phyloP scores from a whole-genome alignment of 441 rosid species.

The Arabidopsis hybrid region DNA sequence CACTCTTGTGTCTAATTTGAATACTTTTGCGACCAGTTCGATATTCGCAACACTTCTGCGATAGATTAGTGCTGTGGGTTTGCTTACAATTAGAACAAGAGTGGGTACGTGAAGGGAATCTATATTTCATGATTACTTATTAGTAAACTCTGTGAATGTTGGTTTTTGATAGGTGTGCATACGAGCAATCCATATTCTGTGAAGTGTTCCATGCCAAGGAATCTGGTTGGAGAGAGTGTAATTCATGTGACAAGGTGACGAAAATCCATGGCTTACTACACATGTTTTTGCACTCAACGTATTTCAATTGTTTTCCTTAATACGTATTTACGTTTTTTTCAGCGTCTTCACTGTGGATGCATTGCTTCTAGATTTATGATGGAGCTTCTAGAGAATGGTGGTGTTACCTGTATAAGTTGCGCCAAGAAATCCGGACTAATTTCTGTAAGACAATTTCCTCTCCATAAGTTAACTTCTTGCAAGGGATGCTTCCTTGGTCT shows the following conservation, averaged over 20 bases:
- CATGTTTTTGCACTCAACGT: slow-evolving; percentile 12
- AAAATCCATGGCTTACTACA: slow-evolving; percentile 1
- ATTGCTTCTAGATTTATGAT: slow-evolving; percentile 64
- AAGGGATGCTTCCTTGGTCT: background rate
- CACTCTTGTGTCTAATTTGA: background rate
- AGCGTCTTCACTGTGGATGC: slow-evolving; percentile 88
- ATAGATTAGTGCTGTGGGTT: background rate
- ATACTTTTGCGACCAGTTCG: background rate
- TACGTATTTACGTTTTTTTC: slow-evolving; percentile 30
- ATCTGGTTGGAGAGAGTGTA: slow-evolving; percentile 84
- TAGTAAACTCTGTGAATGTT: slow-evolving; percentile 9
- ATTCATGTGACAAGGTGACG: slow-evolving; percentile 70
- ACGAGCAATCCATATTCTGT: slow-evolving; percentile 67
- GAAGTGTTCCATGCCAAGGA: slow-evolving; percentile 71
- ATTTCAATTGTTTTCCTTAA: background rate
- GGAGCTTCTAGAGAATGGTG: slow-evolving; percentile 73
- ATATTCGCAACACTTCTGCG: background rate
- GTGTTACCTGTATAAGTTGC: slow-evolving; percentile 63
- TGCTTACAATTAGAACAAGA: slow-evolving; percentile 10
- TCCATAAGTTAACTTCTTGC: slow-evolving; percentile 8
- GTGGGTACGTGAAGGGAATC: background rate
- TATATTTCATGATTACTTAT: slow-evolving; percentile 11
- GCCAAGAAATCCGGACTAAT: slow-evolving; percentile 56
- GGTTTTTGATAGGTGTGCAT: slow-evolving; percentile 57
- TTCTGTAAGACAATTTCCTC: slow-evolving; percentile 51